Evolutionary conservation across 225 moss, liverwort and hornwort species (phyloP).

Genomic region (Climacium dendroides): DNA sequence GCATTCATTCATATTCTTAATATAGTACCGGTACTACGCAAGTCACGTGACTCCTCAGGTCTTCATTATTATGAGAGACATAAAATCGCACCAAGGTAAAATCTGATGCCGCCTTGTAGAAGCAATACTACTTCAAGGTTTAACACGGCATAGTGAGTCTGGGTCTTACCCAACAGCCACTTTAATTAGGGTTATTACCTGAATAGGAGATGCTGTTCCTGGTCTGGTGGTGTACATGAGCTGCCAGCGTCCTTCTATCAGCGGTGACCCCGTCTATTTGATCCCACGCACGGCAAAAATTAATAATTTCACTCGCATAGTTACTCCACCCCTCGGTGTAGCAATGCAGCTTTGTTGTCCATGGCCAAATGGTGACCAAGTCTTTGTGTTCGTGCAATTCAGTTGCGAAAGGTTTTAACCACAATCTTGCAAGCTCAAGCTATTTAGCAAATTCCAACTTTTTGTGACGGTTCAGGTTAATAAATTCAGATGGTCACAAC

Average conservation of each 20-base stretch:
- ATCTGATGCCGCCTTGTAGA: neutral
- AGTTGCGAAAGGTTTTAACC: neutral
- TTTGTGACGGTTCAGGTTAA: neutral
- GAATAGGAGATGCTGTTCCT: slow-evolving; percentile 87
- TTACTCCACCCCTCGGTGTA: neutral
- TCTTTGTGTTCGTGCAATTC: neutral
- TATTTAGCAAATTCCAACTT: neutral
- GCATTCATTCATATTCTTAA: neutral
- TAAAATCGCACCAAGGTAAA: neutral
- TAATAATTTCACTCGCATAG: neutral
- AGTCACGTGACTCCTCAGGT: neutral
- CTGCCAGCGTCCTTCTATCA: slow-evolving; percentile 94
- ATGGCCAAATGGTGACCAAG: neutral
- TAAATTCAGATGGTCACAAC: neutral
- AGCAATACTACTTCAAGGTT: neutral
- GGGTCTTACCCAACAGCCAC: neutral
- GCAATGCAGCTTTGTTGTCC: neutral
- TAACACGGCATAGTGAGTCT: neutral
- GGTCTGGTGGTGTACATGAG: slow-evolving; percentile 97
- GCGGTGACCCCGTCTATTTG: slow-evolving; percentile 65
- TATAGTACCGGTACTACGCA: neutral
- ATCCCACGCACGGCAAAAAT: neutral
- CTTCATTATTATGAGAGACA: neutral
- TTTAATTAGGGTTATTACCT: slow-evolving; percentile 21
- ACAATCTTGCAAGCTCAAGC: neutral